Base-by-base conservation (phyloP, 106 monocot genomes). In the Acorus gramineus region DNA sequence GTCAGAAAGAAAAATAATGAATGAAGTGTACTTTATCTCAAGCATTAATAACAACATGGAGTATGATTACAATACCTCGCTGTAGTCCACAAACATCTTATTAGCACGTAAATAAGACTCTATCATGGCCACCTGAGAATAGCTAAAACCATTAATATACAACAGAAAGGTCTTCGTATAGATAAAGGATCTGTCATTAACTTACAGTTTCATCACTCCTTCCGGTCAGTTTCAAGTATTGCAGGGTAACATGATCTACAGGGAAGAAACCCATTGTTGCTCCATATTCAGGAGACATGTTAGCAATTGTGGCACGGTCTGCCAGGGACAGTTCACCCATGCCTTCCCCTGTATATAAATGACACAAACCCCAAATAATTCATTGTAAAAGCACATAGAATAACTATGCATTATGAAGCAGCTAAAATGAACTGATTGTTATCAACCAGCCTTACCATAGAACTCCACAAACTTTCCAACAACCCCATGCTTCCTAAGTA, bases 81-180 rank as follows among this genome's bases (percentile, higher is more conserved):
- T 80, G 57, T 86, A 73, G 62, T 90, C 90, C 28, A 90, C 85
- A 73, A 90, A 90, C 85, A 90, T 76, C 11, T 78, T 86, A 66
- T 85, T 90, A 7, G 90, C 85, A 50, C 90, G 77, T 14, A 90
- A 70, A 62, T 90, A 90, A 0, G 90, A 74, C 62, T 90, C 90
- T 72, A 85, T 80, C 90, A 90, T 90, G 50, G 82, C 85, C 61
- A 85, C 82, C 90, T 89, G 74, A 14, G 62, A 47, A 7, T 59
- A 42, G 28, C 53, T n/a, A 59, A 62, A 53, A 55, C 3, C 4
- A 61, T 44, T 73, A 60, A 47, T 44, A 52, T 10, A 14, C 11
- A 55, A 5, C 9, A 28, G 11, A 47, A 63, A 49, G 4, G 6
- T 9, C 11, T 2, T 4, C 11, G 4, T 6, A 7, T 4, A 14